These are phyloP conservation scores for Hanseniaspora jakobsenii DNA, from an alignment of 805 yeast species.

Conservation along the genomic window DNA sequence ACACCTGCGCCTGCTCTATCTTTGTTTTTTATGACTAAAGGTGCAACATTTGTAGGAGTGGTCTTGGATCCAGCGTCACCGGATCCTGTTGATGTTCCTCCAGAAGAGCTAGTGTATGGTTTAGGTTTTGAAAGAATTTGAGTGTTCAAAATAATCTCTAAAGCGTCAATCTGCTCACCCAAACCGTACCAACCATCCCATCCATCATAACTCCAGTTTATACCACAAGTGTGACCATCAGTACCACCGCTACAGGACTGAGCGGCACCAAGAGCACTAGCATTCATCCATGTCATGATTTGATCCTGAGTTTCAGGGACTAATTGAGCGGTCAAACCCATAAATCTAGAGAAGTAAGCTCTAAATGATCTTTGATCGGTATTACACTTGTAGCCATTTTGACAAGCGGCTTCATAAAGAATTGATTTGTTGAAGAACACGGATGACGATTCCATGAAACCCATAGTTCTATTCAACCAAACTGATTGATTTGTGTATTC, in stretches of 20 bases:
- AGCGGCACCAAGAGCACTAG: constrained; percentile 59
- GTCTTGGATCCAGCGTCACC: constrained; percentile 40
- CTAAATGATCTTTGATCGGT: constrained; percentile 68
- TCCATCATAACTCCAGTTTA: constrained; percentile 45
- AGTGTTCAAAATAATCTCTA: constrained; percentile 48
- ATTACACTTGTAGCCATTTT: constrained; percentile 41
- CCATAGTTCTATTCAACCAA: constrained; percentile 40
- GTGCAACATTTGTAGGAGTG: constrained; percentile 29
- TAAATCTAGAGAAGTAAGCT: constrained; percentile 52
- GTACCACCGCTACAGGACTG: constrained; percentile 59
- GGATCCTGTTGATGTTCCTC: constrained; percentile 48
- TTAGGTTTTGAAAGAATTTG: constrained; percentile 36
- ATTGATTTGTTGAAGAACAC: constrained; percentile 41
- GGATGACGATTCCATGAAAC: constrained; percentile 36
- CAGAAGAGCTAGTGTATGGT: constrained; percentile 41
- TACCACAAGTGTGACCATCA: constrained; percentile 68
- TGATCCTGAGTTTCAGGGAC: constrained; percentile 38
- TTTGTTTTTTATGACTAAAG: constrained; percentile 34
- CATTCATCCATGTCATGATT: constrained; percentile 33
- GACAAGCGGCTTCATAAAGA: constrained; percentile 55
- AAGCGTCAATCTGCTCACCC: constrained; percentile 69
- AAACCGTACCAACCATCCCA: constrained; percentile 61
- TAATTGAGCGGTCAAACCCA: constrained; percentile 46
- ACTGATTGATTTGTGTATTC: constrained; percentile 41
- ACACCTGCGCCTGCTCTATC: constrained; percentile 61